phyloP scores from a whole-genome alignment of 169 alveolate species.

The Babesia caballi region DNA sequence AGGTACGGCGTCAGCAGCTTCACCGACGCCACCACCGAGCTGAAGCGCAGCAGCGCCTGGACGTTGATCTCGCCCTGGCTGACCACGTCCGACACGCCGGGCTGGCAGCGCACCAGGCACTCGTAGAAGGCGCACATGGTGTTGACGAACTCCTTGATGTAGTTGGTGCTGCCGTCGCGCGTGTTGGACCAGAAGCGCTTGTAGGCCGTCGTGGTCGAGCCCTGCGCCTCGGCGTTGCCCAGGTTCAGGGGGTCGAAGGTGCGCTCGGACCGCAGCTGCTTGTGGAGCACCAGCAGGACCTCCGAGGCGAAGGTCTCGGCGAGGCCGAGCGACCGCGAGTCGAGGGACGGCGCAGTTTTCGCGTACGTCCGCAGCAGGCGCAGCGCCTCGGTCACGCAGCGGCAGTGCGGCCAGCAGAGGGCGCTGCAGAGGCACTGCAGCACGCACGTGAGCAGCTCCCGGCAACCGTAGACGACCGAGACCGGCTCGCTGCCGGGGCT shows the following conservation, averaged over 20 bases:
- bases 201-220: conserved; percentile 34
- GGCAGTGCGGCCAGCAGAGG: conserved; percentile 62
- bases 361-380: conserved; percentile 48
- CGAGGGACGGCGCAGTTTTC: conserved; percentile 13
- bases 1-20: conserved; percentile 61
- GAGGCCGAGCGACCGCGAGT: neutral
- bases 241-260: conserved; percentile 59
- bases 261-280: conserved; percentile 30
- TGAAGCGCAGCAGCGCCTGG: conserved; percentile 38
- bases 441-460: conserved; percentile 32
- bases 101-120: conserved; percentile 47
- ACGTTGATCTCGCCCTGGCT: conserved; percentile 45
- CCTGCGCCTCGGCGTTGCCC: conserved; percentile 29
- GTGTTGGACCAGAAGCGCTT: conserved; percentile 36
- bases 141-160: conserved; percentile 60
- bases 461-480: conserved; percentile 14
- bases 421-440: conserved; percentile 50
- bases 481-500: conserved; percentile 1
- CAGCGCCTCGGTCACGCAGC: conserved; percentile 47
- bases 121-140: conserved; percentile 56
- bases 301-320: conserved; percentile 21
- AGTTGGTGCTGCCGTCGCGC: conserved; percentile 25
- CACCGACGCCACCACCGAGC: conserved; percentile 34
- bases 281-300: conserved; percentile 45
- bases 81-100: conserved; percentile 13